Conservation (phyloP, 1,284 basidiomycete genomes). For the Cutaneotrichosporon arboriforme region DNA sequence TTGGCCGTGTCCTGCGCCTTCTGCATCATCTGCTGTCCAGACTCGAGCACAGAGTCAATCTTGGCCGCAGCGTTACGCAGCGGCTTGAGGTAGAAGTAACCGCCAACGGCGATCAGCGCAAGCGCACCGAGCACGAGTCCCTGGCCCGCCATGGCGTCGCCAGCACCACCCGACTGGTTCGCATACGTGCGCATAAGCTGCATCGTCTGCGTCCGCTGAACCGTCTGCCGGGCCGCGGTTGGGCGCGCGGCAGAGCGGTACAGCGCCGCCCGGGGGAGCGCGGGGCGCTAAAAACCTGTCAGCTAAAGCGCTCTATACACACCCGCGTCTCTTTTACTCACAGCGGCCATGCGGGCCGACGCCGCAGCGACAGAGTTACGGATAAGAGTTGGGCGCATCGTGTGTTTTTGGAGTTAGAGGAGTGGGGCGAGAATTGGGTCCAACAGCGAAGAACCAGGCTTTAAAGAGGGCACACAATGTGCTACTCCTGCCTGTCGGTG, state of each 20-base stretch:
- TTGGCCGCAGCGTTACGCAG: conserved; percentile 39
- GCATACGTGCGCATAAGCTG: background rate
- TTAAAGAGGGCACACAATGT: too few species aligned
- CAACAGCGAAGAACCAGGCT: too few species aligned
- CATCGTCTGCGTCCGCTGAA: too few species aligned
- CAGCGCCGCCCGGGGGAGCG: background rate
- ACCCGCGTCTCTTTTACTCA: background rate
- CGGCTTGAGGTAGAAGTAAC: conserved; percentile 43
- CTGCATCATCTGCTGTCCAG: conserved; percentile 1
- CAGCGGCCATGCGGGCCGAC: conserved; percentile 2
- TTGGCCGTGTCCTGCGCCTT: conserved; percentile 4
- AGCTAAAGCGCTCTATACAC: background rate
- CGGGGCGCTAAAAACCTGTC: conserved; percentile 4
- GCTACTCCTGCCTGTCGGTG: too few species aligned
- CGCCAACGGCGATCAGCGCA: conserved; percentile 24
- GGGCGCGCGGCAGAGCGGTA: background rate
- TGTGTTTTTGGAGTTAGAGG: background rate
- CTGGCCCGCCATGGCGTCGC: conserved; percentile 2
- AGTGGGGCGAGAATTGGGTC: background rate
- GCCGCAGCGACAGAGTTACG: conserved; percentile 4
- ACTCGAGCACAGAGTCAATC: conserved; percentile 1
- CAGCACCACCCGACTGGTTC: background rate
- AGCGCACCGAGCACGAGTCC: conserved; percentile 35
- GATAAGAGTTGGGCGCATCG: conserved; percentile 6
- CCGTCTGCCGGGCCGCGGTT: too few species aligned